phyloP scores from a whole-genome alignment of 2,329 filamentous ascomycete species.

The Apiospora hydei region DNA sequence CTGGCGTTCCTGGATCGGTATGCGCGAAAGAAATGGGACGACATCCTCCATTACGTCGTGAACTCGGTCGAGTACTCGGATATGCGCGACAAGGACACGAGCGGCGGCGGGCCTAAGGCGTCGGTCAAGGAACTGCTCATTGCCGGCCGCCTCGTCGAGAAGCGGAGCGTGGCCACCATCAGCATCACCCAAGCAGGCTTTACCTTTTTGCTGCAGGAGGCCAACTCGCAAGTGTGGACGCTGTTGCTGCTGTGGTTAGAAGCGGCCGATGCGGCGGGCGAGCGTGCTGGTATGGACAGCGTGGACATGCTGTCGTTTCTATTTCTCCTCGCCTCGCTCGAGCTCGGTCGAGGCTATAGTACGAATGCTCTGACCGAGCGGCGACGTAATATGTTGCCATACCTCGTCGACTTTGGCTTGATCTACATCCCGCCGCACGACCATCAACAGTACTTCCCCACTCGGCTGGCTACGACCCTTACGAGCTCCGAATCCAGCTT shows the following conservation, averaged over 20 bases:
- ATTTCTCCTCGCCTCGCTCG: constrained; percentile 91
- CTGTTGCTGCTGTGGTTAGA: constrained; percentile 92
- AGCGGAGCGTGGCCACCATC: constrained; percentile 53
- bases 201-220: constrained; percentile 91
- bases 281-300: constrained; percentile 60
- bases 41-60: constrained; percentile 94
- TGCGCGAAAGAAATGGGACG: constrained; percentile 91
- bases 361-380: constrained; percentile 82
- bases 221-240: constrained; percentile 97
- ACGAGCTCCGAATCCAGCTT: constrained; percentile 65
- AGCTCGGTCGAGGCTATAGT: constrained; percentile 90
- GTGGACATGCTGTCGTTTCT: constrained; percentile 96
- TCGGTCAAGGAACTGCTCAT: constrained; percentile 87
- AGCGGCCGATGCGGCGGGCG: constrained; percentile 69
- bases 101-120: constrained; percentile 65
- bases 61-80: constrained; percentile 68
- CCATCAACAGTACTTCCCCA: constrained; percentile 80
- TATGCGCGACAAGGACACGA: constrained; percentile 48
- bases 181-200: constrained; percentile 93
- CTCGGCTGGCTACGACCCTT: constrained; percentile 90
- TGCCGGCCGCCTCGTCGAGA: constrained; percentile 80
- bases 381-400: constrained; percentile 87
- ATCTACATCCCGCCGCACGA: constrained; percentile 74
- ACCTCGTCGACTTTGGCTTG: constrained; percentile 90
- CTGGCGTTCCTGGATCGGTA: constrained; percentile 81